Evolutionary conservation across 1,284 basidiomycete species (phyloP).

Genomic region (Paramarasmius palmivorus): DNA sequence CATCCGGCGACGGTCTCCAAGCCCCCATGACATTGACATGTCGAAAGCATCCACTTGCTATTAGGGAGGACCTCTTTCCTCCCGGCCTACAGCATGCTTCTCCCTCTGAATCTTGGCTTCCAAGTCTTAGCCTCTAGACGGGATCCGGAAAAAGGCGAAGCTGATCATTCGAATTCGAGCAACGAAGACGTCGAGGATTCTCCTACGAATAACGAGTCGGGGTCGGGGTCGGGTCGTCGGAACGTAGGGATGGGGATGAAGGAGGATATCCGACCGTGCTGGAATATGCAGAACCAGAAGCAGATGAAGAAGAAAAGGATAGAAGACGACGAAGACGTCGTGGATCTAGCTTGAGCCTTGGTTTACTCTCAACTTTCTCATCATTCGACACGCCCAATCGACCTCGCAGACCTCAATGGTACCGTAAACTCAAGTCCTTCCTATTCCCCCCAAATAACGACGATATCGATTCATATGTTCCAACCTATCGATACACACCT

Average conservation of each 20-base stretch:
- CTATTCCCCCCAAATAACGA: conserved; percentile 10
- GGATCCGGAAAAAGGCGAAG: background rate
- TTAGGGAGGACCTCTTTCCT: too few species aligned
- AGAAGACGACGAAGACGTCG: background rate
- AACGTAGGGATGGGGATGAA: background rate
- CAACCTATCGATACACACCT: conserved; percentile 56
- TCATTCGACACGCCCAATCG: background rate
- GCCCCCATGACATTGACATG: too few species aligned
- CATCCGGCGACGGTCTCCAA: too few species aligned
- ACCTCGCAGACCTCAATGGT: conserved; percentile 9
- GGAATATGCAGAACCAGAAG: background rate
- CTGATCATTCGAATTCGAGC: background rate
- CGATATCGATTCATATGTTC: conserved; percentile 18
- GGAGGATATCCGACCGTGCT: background rate
- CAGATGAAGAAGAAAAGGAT: background rate
- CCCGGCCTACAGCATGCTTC: background rate
- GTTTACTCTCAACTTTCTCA: background rate
- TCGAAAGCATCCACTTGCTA: too few species aligned
- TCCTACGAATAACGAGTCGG: background rate
- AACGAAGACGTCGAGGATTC: background rate
- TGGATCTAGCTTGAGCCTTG: too few species aligned
- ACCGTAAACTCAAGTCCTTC: conserved; percentile 11
- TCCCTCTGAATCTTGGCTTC: conserved; percentile 1
- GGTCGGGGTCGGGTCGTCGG: background rate
- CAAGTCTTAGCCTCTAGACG: background rate